Conservation (phyloP, 1,139 yeast genomes). For the Hansenula lynferdii region DNA sequence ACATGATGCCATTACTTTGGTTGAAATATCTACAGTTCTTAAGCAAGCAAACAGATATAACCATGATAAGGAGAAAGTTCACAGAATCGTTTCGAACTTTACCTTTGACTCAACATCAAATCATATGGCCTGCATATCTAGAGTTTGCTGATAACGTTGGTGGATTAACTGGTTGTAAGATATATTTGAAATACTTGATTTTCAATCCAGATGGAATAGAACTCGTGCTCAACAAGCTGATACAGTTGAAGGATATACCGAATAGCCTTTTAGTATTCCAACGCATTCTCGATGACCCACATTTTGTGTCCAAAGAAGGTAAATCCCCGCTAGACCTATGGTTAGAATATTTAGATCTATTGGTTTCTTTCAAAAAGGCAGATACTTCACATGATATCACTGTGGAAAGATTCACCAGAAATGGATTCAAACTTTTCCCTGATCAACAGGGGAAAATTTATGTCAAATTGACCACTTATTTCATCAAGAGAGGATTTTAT, state of each 20-base stretch:
- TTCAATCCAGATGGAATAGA: slow-evolving; percentile 33
- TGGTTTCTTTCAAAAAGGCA: slow-evolving; percentile 25
- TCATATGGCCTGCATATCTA: slow-evolving; percentile 58
- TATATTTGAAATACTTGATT: slow-evolving; percentile 43
- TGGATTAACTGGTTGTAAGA: slow-evolving; percentile 34
- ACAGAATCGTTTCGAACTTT: slow-evolving; percentile 47
- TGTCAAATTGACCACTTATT: slow-evolving; percentile 46
- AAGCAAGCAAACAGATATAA: slow-evolving; percentile 32
- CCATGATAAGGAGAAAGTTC: slow-evolving; percentile 43
- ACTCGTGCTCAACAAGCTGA: slow-evolving; percentile 27
- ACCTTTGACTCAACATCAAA: slow-evolving; percentile 47
- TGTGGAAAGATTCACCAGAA: slow-evolving; percentile 32
- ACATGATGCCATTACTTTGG: slow-evolving; percentile 54
- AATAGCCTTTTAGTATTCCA: slow-evolving; percentile 23
- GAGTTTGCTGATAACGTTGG: slow-evolving; percentile 46
- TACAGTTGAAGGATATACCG: slow-evolving; percentile 22
- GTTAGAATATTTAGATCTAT: slow-evolving; percentile 42
- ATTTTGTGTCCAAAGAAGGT: slow-evolving; percentile 29
- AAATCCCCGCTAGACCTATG: slow-evolving; percentile 39
- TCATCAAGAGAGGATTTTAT: slow-evolving; percentile 32
- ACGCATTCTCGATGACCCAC: slow-evolving; percentile 27
- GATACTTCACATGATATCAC: slow-evolving; percentile 10
- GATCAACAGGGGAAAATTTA: slow-evolving; percentile 55
- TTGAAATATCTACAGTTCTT: slow-evolving; percentile 45
- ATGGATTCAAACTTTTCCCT: slow-evolving; percentile 45